Percentiles rank a stretch among this genome's conserved stretches.
These are phyloP conservation scores for Leishmania major DNA, from an alignment of 208 protist genomes.

Conservation along the genomic window DNA sequence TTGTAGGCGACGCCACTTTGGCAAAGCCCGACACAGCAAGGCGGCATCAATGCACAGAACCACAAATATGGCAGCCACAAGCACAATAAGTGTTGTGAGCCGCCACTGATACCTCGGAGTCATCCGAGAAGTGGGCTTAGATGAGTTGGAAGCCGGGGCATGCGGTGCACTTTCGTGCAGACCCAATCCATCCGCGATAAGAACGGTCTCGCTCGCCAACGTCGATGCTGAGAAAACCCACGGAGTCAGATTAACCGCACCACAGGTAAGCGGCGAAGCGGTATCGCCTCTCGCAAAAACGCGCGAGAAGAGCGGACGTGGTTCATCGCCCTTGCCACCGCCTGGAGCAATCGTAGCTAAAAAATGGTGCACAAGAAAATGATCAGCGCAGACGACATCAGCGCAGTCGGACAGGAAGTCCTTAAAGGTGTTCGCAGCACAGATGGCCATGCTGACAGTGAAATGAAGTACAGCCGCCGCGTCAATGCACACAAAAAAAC, in stretches of 20 bases:
- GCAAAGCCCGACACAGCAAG: background rate
- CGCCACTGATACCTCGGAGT: slow-evolving; percentile 1
- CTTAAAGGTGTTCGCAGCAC: background rate
- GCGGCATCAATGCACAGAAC: background rate
- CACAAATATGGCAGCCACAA: background rate
- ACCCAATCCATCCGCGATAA: background rate
- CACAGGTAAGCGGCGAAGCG: slow-evolving; percentile 4
- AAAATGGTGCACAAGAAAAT: slow-evolving; percentile 8
- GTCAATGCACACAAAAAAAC: background rate
- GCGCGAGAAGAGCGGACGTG: background rate
- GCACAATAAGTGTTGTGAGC: background rate
- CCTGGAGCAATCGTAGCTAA: background rate
- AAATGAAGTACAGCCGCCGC: background rate
- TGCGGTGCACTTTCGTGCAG: background rate
- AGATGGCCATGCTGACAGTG: slow-evolving; percentile 9
- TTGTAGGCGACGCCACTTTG: slow-evolving; percentile 3
- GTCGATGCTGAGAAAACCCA: background rate
- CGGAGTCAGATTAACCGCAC: slow-evolving; percentile 13
- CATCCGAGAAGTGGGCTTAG: background rate
- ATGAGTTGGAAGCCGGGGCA: too few relatives aligned
- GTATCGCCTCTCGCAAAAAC: background rate
- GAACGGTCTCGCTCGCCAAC: background rate
- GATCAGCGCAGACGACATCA: slow-evolving; percentile 21
- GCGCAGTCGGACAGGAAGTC: slow-evolving; percentile 32
- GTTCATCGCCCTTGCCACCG: background rate